These are phyloP conservation scores for Didymella segeticola DNA, from an alignment of 2,329 filamentous ascomycete species.

Conservation along the genomic window DNA sequence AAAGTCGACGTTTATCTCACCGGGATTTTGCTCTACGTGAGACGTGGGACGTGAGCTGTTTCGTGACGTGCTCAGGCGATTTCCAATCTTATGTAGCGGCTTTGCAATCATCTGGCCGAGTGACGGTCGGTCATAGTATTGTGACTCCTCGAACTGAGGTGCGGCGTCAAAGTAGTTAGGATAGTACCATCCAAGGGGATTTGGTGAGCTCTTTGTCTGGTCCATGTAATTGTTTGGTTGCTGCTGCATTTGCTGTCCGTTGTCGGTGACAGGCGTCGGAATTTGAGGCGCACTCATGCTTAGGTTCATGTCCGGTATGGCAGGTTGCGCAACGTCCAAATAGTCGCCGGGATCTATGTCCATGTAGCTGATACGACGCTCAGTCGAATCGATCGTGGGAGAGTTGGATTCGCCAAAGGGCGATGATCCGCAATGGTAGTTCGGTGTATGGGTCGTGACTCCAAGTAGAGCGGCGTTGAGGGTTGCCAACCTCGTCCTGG, in stretches of 20 bases:
- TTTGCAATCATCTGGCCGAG: slow-evolving; percentile 45
- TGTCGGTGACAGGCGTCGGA: slow-evolving; percentile 29
- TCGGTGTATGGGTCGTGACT: slow-evolving; percentile 25
- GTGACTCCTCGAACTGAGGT: slow-evolving; percentile 45
- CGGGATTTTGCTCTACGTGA: slow-evolving; percentile 27
- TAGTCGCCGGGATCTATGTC: slow-evolving; percentile 45
- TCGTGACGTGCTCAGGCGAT: slow-evolving; percentile 33
- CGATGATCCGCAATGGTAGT: slow-evolving; percentile 35
- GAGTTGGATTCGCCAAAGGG: slow-evolving; percentile 35
- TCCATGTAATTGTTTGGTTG: slow-evolving; percentile 36
- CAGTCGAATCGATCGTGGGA: slow-evolving; percentile 32
- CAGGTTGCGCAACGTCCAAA: slow-evolving; percentile 37
- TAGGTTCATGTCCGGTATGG: slow-evolving; percentile 36
- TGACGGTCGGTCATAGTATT: slow-evolving; percentile 46
- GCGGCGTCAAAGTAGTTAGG: slow-evolving; percentile 46
- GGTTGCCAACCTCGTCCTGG: slow-evolving; percentile 35
- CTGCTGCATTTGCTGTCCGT: slow-evolving; percentile 27
- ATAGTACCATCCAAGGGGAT: slow-evolving; percentile 43
- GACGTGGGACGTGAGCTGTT: slow-evolving; percentile 35
- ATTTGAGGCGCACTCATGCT: slow-evolving; percentile 29
- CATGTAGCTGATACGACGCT: slow-evolving; percentile 48
- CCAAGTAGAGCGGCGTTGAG: slow-evolving; percentile 43
- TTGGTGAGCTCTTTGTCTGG: slow-evolving; percentile 35
- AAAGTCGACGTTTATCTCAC: slow-evolving; percentile 35
- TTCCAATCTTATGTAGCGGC: slow-evolving; percentile 43